These are phyloP conservation scores for Rhododendron mucronatum DNA, from an alignment of 148 eudicot genomes.

Conservation along the genomic window DNA sequence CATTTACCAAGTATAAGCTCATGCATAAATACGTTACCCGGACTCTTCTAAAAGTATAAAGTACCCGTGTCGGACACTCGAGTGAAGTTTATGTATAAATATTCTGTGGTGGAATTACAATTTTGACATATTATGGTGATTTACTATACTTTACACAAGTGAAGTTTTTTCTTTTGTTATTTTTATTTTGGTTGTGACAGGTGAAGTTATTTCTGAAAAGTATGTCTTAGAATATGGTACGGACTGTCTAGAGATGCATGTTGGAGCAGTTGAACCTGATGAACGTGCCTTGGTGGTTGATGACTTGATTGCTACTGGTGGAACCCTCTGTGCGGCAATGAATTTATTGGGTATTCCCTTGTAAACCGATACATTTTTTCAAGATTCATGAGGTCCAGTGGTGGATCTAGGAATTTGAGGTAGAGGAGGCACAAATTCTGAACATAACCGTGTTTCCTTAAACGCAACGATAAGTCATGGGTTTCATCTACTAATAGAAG, in stretches of 20 bases:
- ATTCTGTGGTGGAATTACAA: neutral
- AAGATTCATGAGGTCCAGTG: too few species aligned
- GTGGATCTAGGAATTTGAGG: too few species aligned
- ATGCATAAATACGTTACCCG: neutral
- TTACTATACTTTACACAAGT: neutral
- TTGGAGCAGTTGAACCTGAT: constrained; percentile 75
- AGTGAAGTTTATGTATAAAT: neutral
- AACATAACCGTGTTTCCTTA: too few species aligned
- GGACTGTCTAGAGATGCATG: constrained; percentile 90
- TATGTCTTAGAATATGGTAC: constrained; percentile 82
- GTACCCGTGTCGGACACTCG: neutral
- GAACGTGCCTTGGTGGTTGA: constrained; percentile 85
- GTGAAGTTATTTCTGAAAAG: constrained; percentile 70
- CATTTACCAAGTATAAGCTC: neutral
- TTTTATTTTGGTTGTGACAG: constrained; percentile 25
- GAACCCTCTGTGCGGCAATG: constrained; percentile 93
- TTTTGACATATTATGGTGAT: neutral
- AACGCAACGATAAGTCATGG: too few species aligned
- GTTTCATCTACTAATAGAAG: too few species aligned
- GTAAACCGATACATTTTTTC: neutral
- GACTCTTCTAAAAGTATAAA: neutral
- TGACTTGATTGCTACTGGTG: constrained; percentile 92
- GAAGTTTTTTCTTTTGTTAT: neutral
- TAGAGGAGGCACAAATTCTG: too few species aligned
- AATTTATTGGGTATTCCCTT: constrained; percentile 56